Evolutionary conservation across 257 asterid genomes (phyloP).

Genomic region (Nicotiana tabacum): DNA sequence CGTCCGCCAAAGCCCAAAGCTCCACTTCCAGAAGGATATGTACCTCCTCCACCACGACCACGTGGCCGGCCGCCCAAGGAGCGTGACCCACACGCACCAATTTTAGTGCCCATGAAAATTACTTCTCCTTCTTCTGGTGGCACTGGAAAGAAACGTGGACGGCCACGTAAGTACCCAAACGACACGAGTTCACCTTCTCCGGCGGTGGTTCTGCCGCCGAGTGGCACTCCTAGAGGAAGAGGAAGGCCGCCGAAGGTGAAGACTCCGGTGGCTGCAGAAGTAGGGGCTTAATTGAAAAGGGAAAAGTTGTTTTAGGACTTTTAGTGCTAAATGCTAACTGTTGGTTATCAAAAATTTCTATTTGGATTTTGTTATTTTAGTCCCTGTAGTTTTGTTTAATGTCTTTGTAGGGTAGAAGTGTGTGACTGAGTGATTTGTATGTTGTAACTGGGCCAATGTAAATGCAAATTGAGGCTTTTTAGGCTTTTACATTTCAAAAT

Average conservation of each 20-base stretch:
- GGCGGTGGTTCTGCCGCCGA: not conserved
- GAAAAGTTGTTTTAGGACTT: conserved; percentile 18
- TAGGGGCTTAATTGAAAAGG: conserved; percentile 53
- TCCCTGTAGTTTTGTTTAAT: conserved; percentile 38
- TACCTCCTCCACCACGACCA: conserved; percentile 46
- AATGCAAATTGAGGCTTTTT: conserved; percentile 26
- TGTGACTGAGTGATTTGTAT: conserved; percentile 12
- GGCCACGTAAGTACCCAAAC: conserved; percentile 55
- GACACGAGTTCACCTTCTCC: conserved; percentile 11
- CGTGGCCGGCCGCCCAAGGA: conserved; percentile 77
- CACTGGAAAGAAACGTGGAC: conserved; percentile 65
- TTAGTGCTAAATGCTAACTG: conserved; percentile 28
- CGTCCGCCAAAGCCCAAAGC: conserved; percentile 84
- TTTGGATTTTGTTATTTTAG: conserved; percentile 12
- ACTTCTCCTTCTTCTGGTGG: conserved; percentile 9
- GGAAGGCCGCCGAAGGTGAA: conserved; percentile 89
- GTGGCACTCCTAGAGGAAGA: conserved; percentile 47
- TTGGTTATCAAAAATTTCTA: not conserved
- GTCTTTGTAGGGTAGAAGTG: conserved; percentile 16
- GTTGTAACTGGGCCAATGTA: conserved; percentile 39
- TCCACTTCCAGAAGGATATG: conserved; percentile 27
- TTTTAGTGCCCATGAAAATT: conserved; percentile 34
- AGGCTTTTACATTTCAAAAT: conserved; percentile 11
- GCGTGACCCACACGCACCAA: conserved; percentile 35
- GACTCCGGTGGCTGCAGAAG: conserved; percentile 44